Percentiles rank a stretch among this genome's conserved stretches.
phyloP scores from a whole-genome alignment of 371 early-diverging fungal genomes.

The Rhizopus arrhizus region DNA sequence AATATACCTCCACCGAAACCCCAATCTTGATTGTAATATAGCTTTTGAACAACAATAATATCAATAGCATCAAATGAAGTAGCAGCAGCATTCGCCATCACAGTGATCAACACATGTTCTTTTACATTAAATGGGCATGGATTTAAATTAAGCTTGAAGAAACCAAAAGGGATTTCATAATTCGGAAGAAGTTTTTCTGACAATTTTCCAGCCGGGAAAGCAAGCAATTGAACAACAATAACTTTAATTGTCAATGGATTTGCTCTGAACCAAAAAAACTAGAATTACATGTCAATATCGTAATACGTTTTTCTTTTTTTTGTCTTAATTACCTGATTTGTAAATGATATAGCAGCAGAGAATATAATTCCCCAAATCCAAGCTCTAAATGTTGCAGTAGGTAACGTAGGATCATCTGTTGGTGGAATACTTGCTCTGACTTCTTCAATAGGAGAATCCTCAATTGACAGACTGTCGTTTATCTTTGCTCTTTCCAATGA shows the following conservation, averaged over 20 bases:
- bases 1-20: constrained; percentile 65
- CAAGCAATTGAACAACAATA: constrained; percentile 68
- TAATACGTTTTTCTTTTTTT: neutral
- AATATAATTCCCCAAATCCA: constrained; percentile 74
- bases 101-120: constrained; percentile 68
- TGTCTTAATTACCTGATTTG: constrained; percentile 57
- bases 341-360: constrained; percentile 62
- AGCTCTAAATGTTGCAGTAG: constrained; percentile 77
- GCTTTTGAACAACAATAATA: constrained; percentile 69
- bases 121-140: constrained; percentile 81
- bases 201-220: constrained; percentile 68
- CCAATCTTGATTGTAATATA: constrained; percentile 68
- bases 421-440: constrained; percentile 69
- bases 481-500: constrained; percentile 8
- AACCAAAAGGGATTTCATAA: constrained; percentile 29
- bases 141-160: constrained; percentile 53
- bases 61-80: constrained; percentile 72
- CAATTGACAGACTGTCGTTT: constrained; percentile 27
- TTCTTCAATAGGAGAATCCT: constrained; percentile 73
- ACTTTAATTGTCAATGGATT: constrained; percentile 64
- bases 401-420: constrained; percentile 66
- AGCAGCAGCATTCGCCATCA: constrained; percentile 65
- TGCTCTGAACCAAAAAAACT: constrained; percentile 75
- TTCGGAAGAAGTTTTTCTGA: constrained; percentile 61
- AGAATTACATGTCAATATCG: neutral